phyloP scores from a whole-genome alignment of 805 yeast genomes.

The Ogataea polymorpha region DNA sequence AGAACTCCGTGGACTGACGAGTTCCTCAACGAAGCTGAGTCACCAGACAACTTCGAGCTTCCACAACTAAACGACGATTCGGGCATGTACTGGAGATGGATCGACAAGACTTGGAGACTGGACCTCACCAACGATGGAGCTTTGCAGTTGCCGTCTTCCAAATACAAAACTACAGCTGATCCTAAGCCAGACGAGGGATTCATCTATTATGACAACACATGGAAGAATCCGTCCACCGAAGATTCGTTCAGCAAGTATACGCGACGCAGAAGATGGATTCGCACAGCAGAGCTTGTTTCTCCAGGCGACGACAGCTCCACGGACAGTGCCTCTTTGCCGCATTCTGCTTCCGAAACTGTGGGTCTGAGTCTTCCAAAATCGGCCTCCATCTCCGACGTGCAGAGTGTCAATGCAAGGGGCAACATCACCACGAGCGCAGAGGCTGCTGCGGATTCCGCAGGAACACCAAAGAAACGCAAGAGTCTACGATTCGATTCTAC shows the following conservation, averaged over 20 bases:
- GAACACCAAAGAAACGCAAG: slow-evolving; percentile 22
- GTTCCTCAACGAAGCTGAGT: slow-evolving; percentile 78
- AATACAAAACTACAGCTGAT: slow-evolving; percentile 58
- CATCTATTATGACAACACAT: slow-evolving; percentile 86
- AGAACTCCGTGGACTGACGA: slow-evolving; percentile 98
- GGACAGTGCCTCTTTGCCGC: slow-evolving; percentile 2
- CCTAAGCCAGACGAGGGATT: slow-evolving; percentile 83
- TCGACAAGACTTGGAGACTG: slow-evolving; percentile 86
- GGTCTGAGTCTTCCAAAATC: slow-evolving; percentile 14
- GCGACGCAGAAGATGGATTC: slow-evolving; percentile 91
- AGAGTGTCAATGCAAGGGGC: slow-evolving; percentile 24
- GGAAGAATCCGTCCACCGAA: slow-evolving; percentile 88
- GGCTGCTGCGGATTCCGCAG: not conserved
- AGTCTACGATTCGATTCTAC: slow-evolving; percentile 27
- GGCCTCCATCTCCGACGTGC: slow-evolving; percentile 18
- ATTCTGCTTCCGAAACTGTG: slow-evolving; percentile 9
- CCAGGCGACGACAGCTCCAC: slow-evolving; percentile 16
- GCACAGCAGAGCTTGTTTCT: slow-evolving; percentile 82
- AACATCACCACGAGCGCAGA: slow-evolving; percentile 19
- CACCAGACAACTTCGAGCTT: slow-evolving; percentile 73
- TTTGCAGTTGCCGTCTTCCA: slow-evolving; percentile 62
- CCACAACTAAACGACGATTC: slow-evolving; percentile 69
- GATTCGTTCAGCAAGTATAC: slow-evolving; percentile 89
- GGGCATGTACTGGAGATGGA: slow-evolving; percentile 91
- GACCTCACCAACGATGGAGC: slow-evolving; percentile 89